Percentiles rank a stretch among this genome's conserved stretches.
Conservation (phyloP, 768 basidiomycete genomes). For the Myochromella boudieri region DNA sequence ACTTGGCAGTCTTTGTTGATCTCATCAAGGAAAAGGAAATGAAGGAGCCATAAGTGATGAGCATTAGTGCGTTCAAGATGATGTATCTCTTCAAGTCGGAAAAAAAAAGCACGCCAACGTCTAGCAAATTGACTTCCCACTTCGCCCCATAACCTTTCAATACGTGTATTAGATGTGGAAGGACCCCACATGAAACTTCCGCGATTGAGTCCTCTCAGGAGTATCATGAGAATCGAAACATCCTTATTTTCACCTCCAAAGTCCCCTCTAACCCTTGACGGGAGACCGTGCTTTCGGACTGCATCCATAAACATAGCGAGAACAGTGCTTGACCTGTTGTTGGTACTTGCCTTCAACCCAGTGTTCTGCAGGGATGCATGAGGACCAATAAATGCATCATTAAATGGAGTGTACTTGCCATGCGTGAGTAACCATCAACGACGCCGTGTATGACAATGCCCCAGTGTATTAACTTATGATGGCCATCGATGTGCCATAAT, state of each 20-base stretch:
- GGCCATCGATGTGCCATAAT: constrained; percentile 34
- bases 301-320: constrained; percentile 24
- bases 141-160: no score
- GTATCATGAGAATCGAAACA: constrained; percentile 34
- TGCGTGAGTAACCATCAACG: constrained; percentile 23
- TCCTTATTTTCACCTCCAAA: constrained; percentile 33
- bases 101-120: constrained; percentile 43
- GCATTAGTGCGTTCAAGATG: constrained; percentile 27
- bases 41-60: constrained; percentile 42
- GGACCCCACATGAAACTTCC: constrained; percentile 35
- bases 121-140: constrained; percentile 37
- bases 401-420: constrained; percentile 13
- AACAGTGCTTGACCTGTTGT: constrained; percentile 30
- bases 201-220: constrained; percentile 25
- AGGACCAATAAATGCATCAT: neutral
- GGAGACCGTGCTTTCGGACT: constrained; percentile 21
- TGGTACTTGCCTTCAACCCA: constrained; percentile 23
- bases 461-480: constrained; percentile 35
- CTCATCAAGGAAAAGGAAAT: constrained; percentile 24
- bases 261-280: constrained; percentile 31
- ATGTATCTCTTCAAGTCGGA: constrained; percentile 31
- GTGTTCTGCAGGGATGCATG: constrained; percentile 17
- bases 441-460: no score
- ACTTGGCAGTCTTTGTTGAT: constrained; percentile 35
- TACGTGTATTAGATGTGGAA: no score